A percentile compares a stretch with the other conserved stretches of the same genome.
Conservation (phyloP, 306 rosid genomes). For the Dalbergia oliveri region DNA sequence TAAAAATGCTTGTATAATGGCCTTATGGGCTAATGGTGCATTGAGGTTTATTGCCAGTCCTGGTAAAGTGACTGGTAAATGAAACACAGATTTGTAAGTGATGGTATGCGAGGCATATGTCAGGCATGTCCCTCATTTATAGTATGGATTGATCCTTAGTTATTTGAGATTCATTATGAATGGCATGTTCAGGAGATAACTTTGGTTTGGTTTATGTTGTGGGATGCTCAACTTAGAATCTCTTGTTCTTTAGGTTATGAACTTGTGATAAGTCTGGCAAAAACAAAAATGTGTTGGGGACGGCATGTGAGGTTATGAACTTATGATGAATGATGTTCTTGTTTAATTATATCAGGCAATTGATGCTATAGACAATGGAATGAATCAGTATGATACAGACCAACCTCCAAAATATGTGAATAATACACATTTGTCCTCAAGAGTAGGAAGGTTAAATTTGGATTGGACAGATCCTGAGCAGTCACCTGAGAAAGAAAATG, state of each 20-base stretch:
- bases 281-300: slow-evolving; percentile 14
- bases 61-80: slow-evolving; percentile 18
- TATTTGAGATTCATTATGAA: neutral
- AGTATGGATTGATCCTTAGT: neutral
- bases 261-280: too few relatives aligned
- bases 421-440: slow-evolving; percentile 91
- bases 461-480: slow-evolving; percentile 96
- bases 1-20: slow-evolving; percentile 6
- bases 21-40: slow-evolving; percentile 21
- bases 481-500: slow-evolving; percentile 87
- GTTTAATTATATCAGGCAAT: slow-evolving; percentile 72
- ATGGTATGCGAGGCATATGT: neutral
- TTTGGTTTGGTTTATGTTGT: slow-evolving; percentile 32
- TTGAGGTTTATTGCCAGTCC: slow-evolving; percentile 13
- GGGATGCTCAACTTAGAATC: slow-evolving; percentile 24
- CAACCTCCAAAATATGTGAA: slow-evolving; percentile 94
- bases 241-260: slow-evolving; percentile 1
- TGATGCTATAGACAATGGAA: slow-evolving; percentile 97
- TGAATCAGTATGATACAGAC: slow-evolving; percentile 86
- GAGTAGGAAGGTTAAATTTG: slow-evolving; percentile 87
- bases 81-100: neutral
- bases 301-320: neutral
- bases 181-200: slow-evolving; percentile 20
- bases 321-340: slow-evolving; percentile 21
- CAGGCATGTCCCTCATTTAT: slow-evolving; percentile 1